Evolutionary conservation across 768 basidiomycete genomes (phyloP), one percentile per base, ranked within the genome.

Genomic region (Dioszegia crocea): DNA sequence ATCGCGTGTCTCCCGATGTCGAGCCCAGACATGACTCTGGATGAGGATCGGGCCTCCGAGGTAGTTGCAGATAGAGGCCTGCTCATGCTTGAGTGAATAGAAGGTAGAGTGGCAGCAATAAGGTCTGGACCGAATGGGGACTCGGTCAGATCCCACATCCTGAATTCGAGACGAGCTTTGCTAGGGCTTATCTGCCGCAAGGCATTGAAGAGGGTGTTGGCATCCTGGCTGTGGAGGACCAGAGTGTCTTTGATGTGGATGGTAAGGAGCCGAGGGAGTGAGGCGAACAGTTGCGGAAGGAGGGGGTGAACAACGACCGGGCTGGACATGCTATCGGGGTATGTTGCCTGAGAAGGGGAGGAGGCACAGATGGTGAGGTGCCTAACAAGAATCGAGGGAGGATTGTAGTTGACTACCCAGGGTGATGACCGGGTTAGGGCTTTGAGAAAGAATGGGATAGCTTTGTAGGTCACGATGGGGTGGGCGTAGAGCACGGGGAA

Each of bases 71-170:
- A n/a, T 19, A 29, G n/a, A 30, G 30, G 38, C 8, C 27, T n/a
- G n/a, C n/a, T 41, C 39, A 38, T 43, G n/a, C 24, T 41, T 9
- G 52, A 26, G 27, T 56, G 47, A 12, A 58, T 54, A 27, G 49
- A 57, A 14, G 61, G 50, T 39, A 50, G 23, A 31, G 49, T 65
- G 19, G 61, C 64, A 6, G 60, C 60, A 27, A 64, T 48, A 17
- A 71, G 48, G 27, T 67, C 67, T 47, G 59, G 56, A 19, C 66
- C 64, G 19, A 49, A 50, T 3, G 70, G 62, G 2, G 65, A 64
- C 27, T 69, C 60, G 39, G 55, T 41, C 8, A 72, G 61, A 44
- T 72, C 60, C 67, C 70, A 72, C 63, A 72, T 57, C 9, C 65
- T 39, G 14, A 72, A 45, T 44, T 72, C 70, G 19, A 72, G 43